These are phyloP conservation scores for Echinosophora koreensis DNA, from an alignment of 306 rosid genomes.

Conservation along the genomic window DNA sequence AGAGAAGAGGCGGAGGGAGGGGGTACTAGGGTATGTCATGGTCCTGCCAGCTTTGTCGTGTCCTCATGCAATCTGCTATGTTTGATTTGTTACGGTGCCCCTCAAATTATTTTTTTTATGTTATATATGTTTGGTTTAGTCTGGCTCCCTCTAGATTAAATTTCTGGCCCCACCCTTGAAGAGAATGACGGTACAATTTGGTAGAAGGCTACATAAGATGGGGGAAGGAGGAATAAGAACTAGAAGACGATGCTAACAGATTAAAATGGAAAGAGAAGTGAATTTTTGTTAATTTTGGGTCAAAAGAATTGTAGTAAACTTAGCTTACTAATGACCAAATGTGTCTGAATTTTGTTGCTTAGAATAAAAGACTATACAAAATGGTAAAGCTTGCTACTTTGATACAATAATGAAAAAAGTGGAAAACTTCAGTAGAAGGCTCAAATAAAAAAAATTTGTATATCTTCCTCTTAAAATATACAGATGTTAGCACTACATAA, in stretches of 20 bases:
- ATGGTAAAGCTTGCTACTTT: constrained; percentile 1
- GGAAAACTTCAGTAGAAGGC: neutral
- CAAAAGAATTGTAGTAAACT: constrained; percentile 8
- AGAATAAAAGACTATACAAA: constrained; percentile 13
- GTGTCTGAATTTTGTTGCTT: constrained; percentile 37
- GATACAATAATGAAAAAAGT: neutral
- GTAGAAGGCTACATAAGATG: neutral
- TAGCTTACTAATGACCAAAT: constrained; percentile 15
- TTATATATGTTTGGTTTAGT: too few relatives aligned
- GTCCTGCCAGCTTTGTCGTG: too few relatives aligned
- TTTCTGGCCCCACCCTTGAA: neutral
- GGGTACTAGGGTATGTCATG: too few relatives aligned
- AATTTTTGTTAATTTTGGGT: constrained; percentile 39
- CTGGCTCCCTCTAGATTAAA: too few relatives aligned
- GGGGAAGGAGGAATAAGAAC: neutral
- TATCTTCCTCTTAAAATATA: neutral
- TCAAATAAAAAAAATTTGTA: neutral
- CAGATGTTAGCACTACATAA: neutral
- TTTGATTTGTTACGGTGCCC: too few relatives aligned
- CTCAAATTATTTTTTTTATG: too few relatives aligned
- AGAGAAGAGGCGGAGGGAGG: neutral
- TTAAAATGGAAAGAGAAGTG: constrained; percentile 12
- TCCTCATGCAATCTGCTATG: too few relatives aligned
- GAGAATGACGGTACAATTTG: constrained; percentile 31
- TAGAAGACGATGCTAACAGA: neutral